Evolutionary conservation across 495 filamentous ascomycete genomes (phyloP), one percentile per base, ranked within the genome.

Genomic region (Hypoxylon lienhwacheense): DNA sequence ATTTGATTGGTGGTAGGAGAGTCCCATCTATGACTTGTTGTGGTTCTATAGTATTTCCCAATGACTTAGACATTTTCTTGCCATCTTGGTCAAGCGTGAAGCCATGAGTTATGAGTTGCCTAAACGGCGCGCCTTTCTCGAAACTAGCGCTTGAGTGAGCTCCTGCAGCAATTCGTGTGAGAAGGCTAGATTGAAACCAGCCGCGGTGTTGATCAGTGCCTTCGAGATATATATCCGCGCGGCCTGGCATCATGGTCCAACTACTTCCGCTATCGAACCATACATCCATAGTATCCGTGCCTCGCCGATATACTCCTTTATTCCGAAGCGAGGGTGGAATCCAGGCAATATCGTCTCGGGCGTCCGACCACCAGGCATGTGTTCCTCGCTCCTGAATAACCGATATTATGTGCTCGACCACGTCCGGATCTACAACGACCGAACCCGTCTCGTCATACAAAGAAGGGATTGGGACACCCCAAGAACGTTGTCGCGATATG

Each of bases 181-280:
- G 81, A n/a, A 99, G 81, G 40, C 89, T 91, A n/a, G 91, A 96
- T 70, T 99, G 93, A 69, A 99, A 99, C 93, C 93, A 99, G 5
- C 93, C 93, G 31, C 93, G 87, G 66, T 97, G 92, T 63, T 99
- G 93, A 67, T 99, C 93, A 2, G 83, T 86, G 19, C 93, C 93
- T 74, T 99, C 93, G 4, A 97, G 77, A 64, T 96, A 97, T 22
- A 97, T 78, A 66, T 97, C 91, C 1, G 90, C 89, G 16, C 83
- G 79, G 15, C 77, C 74, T 21, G 72, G 69, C 52, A 65, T 70
- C 44, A 83, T 77, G 0, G 90, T 85, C 93, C 93, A 99, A 65
- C 88, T 96, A 41, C 89, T 96, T 4, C 93, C 93, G 58, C 92
- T 97, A 68, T 99, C 93, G 63, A 97, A 97, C 93, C 93, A 99